Conservation (phyloP, 345 rosid genomes). For the Linum usitatissimum region DNA sequence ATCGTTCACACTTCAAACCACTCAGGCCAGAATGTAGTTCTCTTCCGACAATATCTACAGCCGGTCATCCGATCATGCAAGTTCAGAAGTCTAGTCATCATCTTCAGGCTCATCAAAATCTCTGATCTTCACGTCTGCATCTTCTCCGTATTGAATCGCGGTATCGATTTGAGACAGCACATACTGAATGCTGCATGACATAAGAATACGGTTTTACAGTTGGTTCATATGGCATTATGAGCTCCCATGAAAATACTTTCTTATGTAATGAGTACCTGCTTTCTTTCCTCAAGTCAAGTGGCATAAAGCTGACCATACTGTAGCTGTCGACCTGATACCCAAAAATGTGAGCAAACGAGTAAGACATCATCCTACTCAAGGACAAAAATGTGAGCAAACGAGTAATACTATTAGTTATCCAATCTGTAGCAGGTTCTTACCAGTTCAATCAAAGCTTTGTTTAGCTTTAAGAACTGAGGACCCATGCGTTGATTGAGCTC, state of each 20-base stretch:
- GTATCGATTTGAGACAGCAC: conserved; percentile 68
- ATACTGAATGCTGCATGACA: conserved; percentile 47
- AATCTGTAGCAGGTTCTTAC: conserved; percentile 36
- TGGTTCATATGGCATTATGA: neutral
- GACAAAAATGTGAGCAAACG: no score
- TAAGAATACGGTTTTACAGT: neutral
- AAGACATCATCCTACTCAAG: no score
- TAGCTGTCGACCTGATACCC: conserved; percentile 57
- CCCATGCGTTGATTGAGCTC: conserved; percentile 72
- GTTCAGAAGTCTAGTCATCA: conserved; percentile 35
- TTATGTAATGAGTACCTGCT: conserved; percentile 36
- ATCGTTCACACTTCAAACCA: neutral
- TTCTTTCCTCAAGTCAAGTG: conserved; percentile 69
- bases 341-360: no score
- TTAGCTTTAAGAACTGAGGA: conserved; percentile 65
- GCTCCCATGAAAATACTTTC: neutral
- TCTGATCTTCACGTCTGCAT: conserved; percentile 75
- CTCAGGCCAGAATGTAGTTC: neutral
- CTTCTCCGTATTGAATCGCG: conserved; percentile 88
- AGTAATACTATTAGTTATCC: no score
- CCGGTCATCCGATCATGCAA: no score
- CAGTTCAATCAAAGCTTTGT: conserved; percentile 70
- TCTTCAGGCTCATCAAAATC: conserved; percentile 56
- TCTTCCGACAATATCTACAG: neutral
- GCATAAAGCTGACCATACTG: conserved; percentile 84